These are phyloP conservation scores for Coniosporium tulheliwenetii DNA, from an alignment of 2,329 filamentous ascomycete species.

Conservation along the genomic window DNA sequence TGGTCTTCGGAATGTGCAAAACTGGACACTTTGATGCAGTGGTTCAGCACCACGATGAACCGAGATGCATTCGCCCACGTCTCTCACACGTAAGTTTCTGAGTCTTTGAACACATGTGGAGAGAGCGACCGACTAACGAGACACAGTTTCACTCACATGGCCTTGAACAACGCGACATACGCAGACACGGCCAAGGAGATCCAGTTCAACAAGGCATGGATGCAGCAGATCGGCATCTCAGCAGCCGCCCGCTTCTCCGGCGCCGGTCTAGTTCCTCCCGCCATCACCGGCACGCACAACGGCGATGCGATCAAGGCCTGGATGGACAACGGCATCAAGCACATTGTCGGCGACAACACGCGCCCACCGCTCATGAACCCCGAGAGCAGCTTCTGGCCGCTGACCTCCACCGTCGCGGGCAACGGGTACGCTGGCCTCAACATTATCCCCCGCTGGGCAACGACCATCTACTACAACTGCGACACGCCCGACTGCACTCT, in stretches of 20 bases:
- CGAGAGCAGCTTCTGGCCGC: slow-evolving; percentile 38
- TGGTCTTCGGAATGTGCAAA: slow-evolving; percentile 35
- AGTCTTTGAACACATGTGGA: too few species aligned
- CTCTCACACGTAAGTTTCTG: too few species aligned
- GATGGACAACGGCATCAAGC: slow-evolving; percentile 41
- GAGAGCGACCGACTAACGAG: too few species aligned
- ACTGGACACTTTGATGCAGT: slow-evolving; percentile 35
- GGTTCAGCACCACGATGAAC: slow-evolving; percentile 36
- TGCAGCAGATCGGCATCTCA: slow-evolving; percentile 36
- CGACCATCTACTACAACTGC: slow-evolving; percentile 51
- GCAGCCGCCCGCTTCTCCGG: slow-evolving; percentile 31
- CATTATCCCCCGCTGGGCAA: slow-evolving; percentile 44
- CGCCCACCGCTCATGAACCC: slow-evolving; percentile 36
- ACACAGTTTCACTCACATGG: slow-evolving; percentile 45
- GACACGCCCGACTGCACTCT: slow-evolving; percentile 39
- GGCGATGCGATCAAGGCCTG: slow-evolving; percentile 45
- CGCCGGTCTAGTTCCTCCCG: slow-evolving; percentile 44
- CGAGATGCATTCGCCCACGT: slow-evolving; percentile 39
- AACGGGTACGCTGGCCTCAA: slow-evolving; percentile 42
- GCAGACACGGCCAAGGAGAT: slow-evolving; percentile 41
- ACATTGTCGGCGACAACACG: slow-evolving; percentile 50
- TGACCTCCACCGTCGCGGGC: slow-evolving; percentile 31
- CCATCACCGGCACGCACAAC: slow-evolving; percentile 48
- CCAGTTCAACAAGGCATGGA: slow-evolving; percentile 43
- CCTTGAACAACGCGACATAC: slow-evolving; percentile 45